These are phyloP conservation scores for Thielaviopsis euricoi DNA, from an alignment of 2,329 filamentous ascomycete genomes.

Conservation along the genomic window DNA sequence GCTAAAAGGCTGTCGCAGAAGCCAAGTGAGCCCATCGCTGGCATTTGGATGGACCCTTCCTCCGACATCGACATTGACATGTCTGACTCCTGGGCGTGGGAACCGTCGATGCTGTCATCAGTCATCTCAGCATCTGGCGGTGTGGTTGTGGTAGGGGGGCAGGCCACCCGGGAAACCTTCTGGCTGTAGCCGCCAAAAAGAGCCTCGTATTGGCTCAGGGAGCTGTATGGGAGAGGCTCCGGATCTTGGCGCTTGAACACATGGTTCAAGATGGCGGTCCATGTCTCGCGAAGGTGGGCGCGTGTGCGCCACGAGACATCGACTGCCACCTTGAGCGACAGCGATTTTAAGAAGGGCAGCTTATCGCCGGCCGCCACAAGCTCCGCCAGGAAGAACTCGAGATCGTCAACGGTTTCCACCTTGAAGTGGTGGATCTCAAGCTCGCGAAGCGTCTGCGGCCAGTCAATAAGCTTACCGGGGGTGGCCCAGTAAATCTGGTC, in stretches of 20 bases:
- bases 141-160: background rate
- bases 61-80: background rate
- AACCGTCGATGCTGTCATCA: background rate
- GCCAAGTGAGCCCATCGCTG: background rate
- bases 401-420: slow-evolving; percentile 54
- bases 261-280: slow-evolving; percentile 52
- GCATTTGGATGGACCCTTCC: background rate
- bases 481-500: slow-evolving; percentile 54
- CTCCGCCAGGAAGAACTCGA: slow-evolving; percentile 59
- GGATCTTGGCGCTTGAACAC: slow-evolving; percentile 42
- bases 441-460: slow-evolving; percentile 55
- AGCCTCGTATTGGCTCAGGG: slow-evolving; percentile 3
- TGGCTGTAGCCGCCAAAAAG: background rate
- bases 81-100: background rate
- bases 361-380: slow-evolving; percentile 53
- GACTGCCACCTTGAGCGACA: slow-evolving; percentile 63
- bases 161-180: background rate
- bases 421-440: slow-evolving; percentile 62
- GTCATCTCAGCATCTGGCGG: background rate
- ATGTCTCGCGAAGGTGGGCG: slow-evolving; percentile 60
- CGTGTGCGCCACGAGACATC: slow-evolving; percentile 70
- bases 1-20: background rate
- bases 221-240: slow-evolving; percentile 21
- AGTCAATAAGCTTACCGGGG: slow-evolving; percentile 50
- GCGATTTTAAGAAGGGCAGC: slow-evolving; percentile 48